Evolutionary conservation across 192 early-diverging fungal genomes (phyloP).

Genomic region (Coemansia sp.): DNA sequence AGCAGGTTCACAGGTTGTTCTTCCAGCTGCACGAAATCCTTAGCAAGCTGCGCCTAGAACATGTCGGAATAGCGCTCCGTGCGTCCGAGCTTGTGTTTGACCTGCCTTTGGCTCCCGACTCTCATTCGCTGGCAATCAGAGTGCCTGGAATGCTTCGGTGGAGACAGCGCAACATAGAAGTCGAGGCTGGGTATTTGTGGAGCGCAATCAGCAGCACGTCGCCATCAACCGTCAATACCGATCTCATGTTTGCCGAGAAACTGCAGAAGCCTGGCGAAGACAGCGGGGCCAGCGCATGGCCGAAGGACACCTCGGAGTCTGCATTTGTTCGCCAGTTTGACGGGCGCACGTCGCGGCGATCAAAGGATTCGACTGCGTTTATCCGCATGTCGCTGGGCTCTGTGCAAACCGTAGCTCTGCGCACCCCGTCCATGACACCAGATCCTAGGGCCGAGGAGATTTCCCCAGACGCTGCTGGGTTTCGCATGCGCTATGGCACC

Average conservation of each 20-base stretch:
- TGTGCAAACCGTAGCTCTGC: conserved; percentile 38
- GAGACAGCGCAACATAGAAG: conserved; percentile 39
- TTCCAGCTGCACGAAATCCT: conserved; percentile 48
- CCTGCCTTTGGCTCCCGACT: conserved; percentile 38
- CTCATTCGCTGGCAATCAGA: conserved; percentile 14
- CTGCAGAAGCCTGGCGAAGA: not conserved
- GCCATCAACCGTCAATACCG: conserved; percentile 17
- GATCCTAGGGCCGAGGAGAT: conserved; percentile 49
- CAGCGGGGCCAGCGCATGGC: conserved; percentile 17
- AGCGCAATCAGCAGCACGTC: conserved; percentile 33
- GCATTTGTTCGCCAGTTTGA: conserved; percentile 25
- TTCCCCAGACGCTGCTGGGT: conserved; percentile 23
- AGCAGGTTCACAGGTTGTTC: conserved; percentile 32
- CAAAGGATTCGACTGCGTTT: conserved; percentile 51
- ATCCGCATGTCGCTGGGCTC: conserved; percentile 25
- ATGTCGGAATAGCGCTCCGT: conserved; percentile 34
- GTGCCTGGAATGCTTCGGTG: conserved; percentile 48
- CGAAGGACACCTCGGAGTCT: conserved; percentile 8
- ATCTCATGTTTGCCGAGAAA: conserved; percentile 7
- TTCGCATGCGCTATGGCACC: conserved; percentile 34
- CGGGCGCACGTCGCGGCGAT: conserved; percentile 15
- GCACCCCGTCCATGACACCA: conserved; percentile 46
- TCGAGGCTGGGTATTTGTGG: conserved; percentile 49
- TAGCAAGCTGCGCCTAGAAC: conserved; percentile 48
- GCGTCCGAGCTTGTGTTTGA: conserved; percentile 47